Evolutionary conservation across 164 flowering plant species (phyloP).

Genomic region (Macadamia tetraphylla): DNA sequence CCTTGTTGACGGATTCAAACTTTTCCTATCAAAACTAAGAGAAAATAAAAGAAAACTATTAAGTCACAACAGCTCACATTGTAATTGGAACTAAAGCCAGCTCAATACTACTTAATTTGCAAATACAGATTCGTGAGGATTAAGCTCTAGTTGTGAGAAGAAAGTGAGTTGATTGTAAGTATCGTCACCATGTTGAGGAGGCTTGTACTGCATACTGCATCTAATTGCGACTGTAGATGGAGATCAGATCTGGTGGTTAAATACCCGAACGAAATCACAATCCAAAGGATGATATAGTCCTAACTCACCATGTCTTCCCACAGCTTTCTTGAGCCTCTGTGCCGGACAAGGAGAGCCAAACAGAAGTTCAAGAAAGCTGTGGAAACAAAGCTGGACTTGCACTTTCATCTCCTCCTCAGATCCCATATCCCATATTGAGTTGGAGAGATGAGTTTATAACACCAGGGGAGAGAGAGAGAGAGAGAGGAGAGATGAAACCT

Average conservation of each 20-base stretch:
- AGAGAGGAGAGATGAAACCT: neutral
- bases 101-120: neutral
- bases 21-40: neutral
- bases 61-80: neutral
- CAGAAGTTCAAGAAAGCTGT: conserved; percentile 87
- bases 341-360: neutral
- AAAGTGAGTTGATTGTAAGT: too few species aligned
- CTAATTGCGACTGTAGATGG: neutral
- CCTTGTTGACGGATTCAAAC: neutral
- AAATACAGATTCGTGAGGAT: too few species aligned
- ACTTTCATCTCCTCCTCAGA: neutral
- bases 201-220: neutral
- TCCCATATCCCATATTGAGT: conserved; percentile 5
- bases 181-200: neutral
- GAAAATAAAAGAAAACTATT: neutral
- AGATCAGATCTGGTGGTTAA: neutral
- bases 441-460: neutral
- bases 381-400: conserved; percentile 63
- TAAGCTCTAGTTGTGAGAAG: too few species aligned
- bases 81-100: neutral
- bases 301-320: conserved; percentile 37
- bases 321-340: conserved; percentile 38
- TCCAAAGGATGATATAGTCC: neutral
- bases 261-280: too few species aligned
- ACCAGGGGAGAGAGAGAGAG: neutral